Base-by-base conservation (phyloP, 441 rosid genomes). In the Kokia cookei region DNA sequence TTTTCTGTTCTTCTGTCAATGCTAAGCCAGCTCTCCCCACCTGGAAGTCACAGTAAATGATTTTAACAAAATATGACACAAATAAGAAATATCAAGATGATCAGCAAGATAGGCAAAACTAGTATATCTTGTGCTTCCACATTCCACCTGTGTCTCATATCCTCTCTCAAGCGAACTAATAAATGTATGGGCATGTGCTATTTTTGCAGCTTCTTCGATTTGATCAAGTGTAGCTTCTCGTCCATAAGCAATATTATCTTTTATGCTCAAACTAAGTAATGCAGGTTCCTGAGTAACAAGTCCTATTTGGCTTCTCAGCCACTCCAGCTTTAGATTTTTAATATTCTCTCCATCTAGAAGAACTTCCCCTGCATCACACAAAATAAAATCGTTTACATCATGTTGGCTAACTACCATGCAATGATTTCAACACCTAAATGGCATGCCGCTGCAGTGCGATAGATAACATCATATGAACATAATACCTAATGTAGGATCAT, bases 271-370 rank as follows among this genome's bases (percentile, higher is more conserved):
- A 88, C 98, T 92, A 70, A 93, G 86, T 77, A 96, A 81, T 60
- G 97, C 99, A 78, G 99, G 99, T 76, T 93, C 99, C 88, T 96
- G 99, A 7, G 97, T 96, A 71, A 96, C 99, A 35, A 96, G 81
- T 73, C 99, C 99, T 76, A 96, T 91, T 77, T 92, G 93, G 84
- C 93, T 87, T 84, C 99, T 90, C 68, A 96, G 82, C 99, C 97
- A 96, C 84, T 91, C 98, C 65, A 93, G 82, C 78, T 88, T 89
- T 75, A 96, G 80, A 80, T 90, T 96, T 87, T 92, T 95, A 42
- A 96, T 91, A 76, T 93, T 96, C 82, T 90, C 96, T 73, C 98
- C 97, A 71, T 96, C 99, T 77, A 96, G 86, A 82, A 96, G 97
- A 80, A 96, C 98, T 86, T 96, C 99, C 75, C 99, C 99, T 96